A percentile compares a stretch with the other conserved stretches of the same genome.
phyloP scores from a whole-genome alignment of 768 basidiomycete species.

The Austroboletus festivus region DNA sequence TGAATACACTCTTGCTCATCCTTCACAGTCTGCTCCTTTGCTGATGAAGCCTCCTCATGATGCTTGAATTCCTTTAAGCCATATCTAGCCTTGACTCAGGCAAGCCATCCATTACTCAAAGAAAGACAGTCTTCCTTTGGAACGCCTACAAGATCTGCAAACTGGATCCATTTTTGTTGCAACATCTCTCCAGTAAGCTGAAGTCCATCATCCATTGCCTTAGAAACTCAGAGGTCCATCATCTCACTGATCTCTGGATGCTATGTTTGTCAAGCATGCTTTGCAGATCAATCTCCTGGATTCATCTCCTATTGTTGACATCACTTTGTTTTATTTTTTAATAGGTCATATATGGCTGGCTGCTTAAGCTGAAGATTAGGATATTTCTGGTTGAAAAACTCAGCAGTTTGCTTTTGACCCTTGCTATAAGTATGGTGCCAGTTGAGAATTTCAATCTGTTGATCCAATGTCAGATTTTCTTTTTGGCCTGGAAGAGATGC shows the following conservation, averaged over 20 bases:
- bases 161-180: constrained; percentile 30
- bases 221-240: constrained; percentile 36
- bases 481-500: no score
- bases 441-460: no score
- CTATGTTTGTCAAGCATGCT: no score
- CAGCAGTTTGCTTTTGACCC: no score
- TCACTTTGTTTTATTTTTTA: no score
- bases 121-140: neutral
- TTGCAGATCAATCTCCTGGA: no score
- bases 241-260: constrained; percentile 35
- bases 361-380: no score
- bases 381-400: no score
- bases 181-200: constrained; percentile 21
- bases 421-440: no score
- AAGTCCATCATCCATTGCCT: constrained; percentile 23
- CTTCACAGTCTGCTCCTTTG: constrained; percentile 20
- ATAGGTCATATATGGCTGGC: no score
- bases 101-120: neutral
- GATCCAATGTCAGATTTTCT: no score
- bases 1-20: constrained; percentile 24
- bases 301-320: no score
- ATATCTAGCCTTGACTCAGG: neutral
- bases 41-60: constrained; percentile 38
- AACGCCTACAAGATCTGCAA: neutral
- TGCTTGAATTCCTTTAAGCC: neutral